These are phyloP conservation scores for Verticillium nubilum DNA, from an alignment of 2,329 filamentous ascomycete genomes.

Conservation along the genomic window DNA sequence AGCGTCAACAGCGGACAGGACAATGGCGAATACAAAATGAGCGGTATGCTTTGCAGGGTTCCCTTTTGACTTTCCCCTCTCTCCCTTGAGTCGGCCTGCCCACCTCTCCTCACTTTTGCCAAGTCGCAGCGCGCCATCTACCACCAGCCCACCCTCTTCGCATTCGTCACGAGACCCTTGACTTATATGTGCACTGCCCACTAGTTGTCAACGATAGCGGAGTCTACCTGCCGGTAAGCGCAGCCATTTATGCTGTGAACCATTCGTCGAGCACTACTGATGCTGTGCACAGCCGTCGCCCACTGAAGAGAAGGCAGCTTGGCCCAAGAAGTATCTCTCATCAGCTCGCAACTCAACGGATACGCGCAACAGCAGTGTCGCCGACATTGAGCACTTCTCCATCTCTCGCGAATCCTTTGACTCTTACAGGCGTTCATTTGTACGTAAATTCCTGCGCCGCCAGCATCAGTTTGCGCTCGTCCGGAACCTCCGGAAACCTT, in stretches of 20 bases:
- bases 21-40: slow-evolving; percentile 73
- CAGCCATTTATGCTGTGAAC: slow-evolving; percentile 6
- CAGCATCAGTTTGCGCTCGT: no score
- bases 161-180: background rate
- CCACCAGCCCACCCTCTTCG: slow-evolving; percentile 6
- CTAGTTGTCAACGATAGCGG: slow-evolving; percentile 93
- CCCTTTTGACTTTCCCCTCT: background rate
- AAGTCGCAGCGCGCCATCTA: slow-evolving; percentile 1
- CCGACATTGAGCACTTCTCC: slow-evolving; percentile 87
- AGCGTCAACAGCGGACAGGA: slow-evolving; percentile 58
- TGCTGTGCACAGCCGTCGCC: slow-evolving; percentile 66
- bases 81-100: background rate
- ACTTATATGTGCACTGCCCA: slow-evolving; percentile 11
- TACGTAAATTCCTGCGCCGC: slow-evolving; percentile 43
- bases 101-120: slow-evolving; percentile 2
- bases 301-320: slow-evolving; percentile 75
- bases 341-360: slow-evolving; percentile 49
- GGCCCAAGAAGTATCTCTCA: slow-evolving; percentile 52
- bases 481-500: background rate
- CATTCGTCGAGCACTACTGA: slow-evolving; percentile 16
- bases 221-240: slow-evolving; percentile 81
- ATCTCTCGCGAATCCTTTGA: slow-evolving; percentile 97
- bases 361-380: slow-evolving; percentile 53
- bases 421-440: slow-evolving; percentile 92
- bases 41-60: slow-evolving; percentile 51